Percentiles rank a stretch among this genome's conserved stretches.
Evolutionary conservation across 495 filamentous ascomycete species (phyloP).

Genomic region (Schizothecium vesticola): DNA sequence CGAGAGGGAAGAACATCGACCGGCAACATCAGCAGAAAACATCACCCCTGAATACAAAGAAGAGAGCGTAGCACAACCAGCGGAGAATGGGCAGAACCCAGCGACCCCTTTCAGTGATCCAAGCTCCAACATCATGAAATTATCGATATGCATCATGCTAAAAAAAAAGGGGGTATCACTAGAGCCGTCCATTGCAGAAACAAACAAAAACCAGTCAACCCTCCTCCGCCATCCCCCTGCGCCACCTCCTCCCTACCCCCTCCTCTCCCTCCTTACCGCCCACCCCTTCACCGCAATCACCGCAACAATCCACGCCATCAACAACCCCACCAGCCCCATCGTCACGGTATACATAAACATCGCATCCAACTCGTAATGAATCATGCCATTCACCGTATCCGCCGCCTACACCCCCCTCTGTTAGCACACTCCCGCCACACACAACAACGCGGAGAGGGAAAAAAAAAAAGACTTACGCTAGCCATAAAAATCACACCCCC

Average conservation of each 20-base stretch:
- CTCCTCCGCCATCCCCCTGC: background rate
- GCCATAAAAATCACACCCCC: slow-evolving; percentile 93
- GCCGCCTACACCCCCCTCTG: slow-evolving; percentile 45
- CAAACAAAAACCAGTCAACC: background rate
- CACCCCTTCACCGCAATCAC: slow-evolving; percentile 85
- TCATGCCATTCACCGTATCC: slow-evolving; percentile 72
- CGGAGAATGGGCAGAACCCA: too few relatives aligned
- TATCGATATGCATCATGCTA: background rate
- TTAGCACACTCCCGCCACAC: slow-evolving; percentile 15
- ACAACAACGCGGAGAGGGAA: background rate
- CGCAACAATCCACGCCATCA: slow-evolving; percentile 80
- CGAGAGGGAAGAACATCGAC: too few relatives aligned
- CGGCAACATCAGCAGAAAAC: too few relatives aligned
- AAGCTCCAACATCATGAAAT: background rate
- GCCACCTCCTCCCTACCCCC: background rate
- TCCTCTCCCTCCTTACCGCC: slow-evolving; percentile 60
- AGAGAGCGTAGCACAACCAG: too few relatives aligned
- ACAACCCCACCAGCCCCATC: slow-evolving; percentile 73
- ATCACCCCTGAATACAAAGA: too few relatives aligned
- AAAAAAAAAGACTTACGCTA: slow-evolving; percentile 54
- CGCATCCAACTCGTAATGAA: slow-evolving; percentile 63
- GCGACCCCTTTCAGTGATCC: too few relatives aligned
- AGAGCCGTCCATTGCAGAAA: background rate
- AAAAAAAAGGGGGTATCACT: slow-evolving; percentile 10
- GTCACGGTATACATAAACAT: slow-evolving; percentile 94